Evolutionary conservation across 345 rosid species (phyloP).

Genomic region (Aquilaria yunnanensis): DNA sequence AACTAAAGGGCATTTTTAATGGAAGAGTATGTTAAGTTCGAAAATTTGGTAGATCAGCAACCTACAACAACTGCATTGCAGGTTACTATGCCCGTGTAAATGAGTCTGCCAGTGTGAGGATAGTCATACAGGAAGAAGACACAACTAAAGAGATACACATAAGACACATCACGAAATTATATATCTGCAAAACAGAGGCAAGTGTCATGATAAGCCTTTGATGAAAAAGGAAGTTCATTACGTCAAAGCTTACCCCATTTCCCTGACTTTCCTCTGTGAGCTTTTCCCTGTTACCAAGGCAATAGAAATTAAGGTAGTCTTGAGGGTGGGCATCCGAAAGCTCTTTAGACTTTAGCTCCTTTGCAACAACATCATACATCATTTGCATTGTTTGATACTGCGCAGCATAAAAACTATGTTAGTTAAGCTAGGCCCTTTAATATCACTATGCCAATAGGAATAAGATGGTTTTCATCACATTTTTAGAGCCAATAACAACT

Average conservation of each 20-base stretch:
- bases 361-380: constrained; percentile 71
- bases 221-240: too few relatives aligned
- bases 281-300: constrained; percentile 74
- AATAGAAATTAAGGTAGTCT: constrained; percentile 94
- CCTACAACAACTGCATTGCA: too few relatives aligned
- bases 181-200: not conserved
- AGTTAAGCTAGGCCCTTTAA: not conserved
- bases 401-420: constrained; percentile 13
- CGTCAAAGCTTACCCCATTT: constrained; percentile 32
- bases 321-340: constrained; percentile 50
- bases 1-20: too few relatives aligned
- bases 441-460: not conserved
- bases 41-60: too few relatives aligned
- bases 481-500: not conserved
- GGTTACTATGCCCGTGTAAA: too few relatives aligned
- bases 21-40: too few relatives aligned
- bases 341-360: constrained; percentile 44
- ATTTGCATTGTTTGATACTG: constrained; percentile 92
- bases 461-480: too few relatives aligned
- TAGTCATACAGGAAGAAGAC: too few relatives aligned
- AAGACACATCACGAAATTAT: not conserved
- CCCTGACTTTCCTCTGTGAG: constrained; percentile 23
- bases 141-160: too few relatives aligned
- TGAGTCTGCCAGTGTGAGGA: too few relatives aligned
- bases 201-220: not conserved